Evolutionary conservation across 2,329 filamentous ascomycete genomes (phyloP), one percentile per base, ranked within the genome.

Genomic region (Alternaria viburni): DNA sequence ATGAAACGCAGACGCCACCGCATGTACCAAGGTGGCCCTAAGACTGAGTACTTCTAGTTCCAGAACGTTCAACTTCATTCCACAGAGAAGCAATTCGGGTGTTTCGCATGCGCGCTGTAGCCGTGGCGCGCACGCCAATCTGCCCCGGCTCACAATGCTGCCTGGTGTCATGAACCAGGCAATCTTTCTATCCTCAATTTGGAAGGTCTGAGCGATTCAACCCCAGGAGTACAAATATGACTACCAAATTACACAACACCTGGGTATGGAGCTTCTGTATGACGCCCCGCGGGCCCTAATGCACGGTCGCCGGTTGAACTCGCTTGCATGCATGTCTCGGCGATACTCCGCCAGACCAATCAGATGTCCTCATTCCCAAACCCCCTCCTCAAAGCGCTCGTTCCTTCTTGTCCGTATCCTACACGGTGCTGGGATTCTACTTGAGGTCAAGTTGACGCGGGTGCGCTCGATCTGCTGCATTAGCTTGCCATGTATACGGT

Each of bases 311-410:
- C 46, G 19, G 17, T 28, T 47, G 26, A 11, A 43, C 52, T 41
- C 47, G 59, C 41, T 47, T 59, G 19, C 49, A 56, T 54, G 52
- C 49, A 46, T 11, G 32, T 28, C 26, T 19, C 36, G n/a, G 36
- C 12, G 41, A 32, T 21, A 19, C 7, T 11, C 25, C n/a, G 17
- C 6, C 17, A 43, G 10, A 4, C 50, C 60, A 62, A 55, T 59
- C 45, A 51, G 17, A 28, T 6, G 11, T 25, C 11, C 6, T 26
- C 17, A 2, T 13, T 19, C 26, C 21, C 12, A n/a, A 54, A 51
- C 32, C 60, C 60, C 60, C 60, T 58, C 45, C 44, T 61, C 43
- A 26, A 41, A 15, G 6, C 23, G 19, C 17, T 41, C 41, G 23
- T 28, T 25, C 56, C 44, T 49, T 19, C 11, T 23, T 44, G 30